phyloP scores from a whole-genome alignment of 2,329 filamentous ascomycete species.

The Chrysoporthe cubensis region DNA sequence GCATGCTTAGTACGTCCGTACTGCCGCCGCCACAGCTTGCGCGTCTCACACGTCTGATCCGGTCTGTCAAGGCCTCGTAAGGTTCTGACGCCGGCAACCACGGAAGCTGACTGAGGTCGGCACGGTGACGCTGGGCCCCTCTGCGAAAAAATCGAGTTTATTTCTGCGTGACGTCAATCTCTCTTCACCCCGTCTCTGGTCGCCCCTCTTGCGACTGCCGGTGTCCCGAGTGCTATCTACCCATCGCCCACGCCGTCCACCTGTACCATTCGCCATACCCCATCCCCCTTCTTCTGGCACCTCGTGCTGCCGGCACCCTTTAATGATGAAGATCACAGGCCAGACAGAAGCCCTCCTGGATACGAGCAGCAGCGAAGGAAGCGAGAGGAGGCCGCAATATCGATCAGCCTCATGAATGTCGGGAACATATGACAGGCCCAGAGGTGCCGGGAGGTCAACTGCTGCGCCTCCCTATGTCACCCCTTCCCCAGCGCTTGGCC shows the following conservation, averaged over 20 bases:
- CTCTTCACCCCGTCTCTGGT: not conserved
- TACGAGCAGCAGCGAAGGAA: not conserved
- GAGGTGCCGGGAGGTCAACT: not conserved
- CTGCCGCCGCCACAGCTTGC: not conserved
- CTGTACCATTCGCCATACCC: not conserved
- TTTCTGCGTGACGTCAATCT: not conserved
- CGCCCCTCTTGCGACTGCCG: not conserved
- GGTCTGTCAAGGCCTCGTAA: too few species aligned
- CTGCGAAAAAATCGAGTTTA: not conserved
- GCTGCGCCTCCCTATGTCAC: conserved; percentile 7
- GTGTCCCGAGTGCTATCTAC: not conserved
- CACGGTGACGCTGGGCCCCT: not conserved
- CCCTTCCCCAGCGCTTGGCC: conserved; percentile 8
- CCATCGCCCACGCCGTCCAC: not conserved
- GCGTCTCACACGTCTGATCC: not conserved
- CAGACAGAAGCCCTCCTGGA: not conserved
- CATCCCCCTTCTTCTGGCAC: not conserved
- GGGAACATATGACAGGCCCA: not conserved
- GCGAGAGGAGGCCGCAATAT: not conserved
- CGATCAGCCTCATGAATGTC: not conserved
- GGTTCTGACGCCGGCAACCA: not conserved
- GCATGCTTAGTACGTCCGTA: not conserved
- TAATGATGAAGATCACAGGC: not conserved
- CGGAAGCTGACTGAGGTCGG: not conserved
- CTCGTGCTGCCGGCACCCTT: not conserved